phyloP scores from a whole-genome alignment of 2,329 filamentous ascomycete genomes.

The Aspergillus quadricinctus region DNA sequence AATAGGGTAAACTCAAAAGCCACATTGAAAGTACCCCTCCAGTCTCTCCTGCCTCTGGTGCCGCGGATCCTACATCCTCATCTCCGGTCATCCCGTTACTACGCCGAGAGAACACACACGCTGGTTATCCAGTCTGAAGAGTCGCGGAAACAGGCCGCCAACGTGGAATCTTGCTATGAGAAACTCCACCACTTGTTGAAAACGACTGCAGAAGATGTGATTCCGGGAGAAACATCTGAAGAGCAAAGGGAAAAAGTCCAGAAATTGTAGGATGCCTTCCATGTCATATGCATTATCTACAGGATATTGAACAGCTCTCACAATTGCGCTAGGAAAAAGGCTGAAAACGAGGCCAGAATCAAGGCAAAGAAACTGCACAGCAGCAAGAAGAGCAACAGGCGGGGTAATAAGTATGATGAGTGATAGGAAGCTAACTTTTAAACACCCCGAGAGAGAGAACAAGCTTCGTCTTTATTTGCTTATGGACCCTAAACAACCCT shows the following conservation, averaged over 20 bases:
- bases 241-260: conserved; percentile 54
- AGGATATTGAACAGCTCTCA: conserved; percentile 5
- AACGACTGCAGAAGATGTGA: conserved; percentile 45
- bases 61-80: conserved; percentile 51
- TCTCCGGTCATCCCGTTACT: conserved; percentile 52
- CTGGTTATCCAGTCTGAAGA: conserved; percentile 62
- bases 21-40: conserved; percentile 55
- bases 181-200: conserved; percentile 54
- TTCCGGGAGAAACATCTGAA: conserved; percentile 58
- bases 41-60: conserved; percentile 50
- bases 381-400: conserved; percentile 56
- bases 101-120: conserved; percentile 48
- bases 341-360: conserved; percentile 55
- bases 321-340: conserved; percentile 46
- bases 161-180: conserved; percentile 56
- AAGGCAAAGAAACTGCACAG: conserved; percentile 58
- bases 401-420: conserved; percentile 37
- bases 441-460: conserved; percentile 5
- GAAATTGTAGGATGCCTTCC: conserved; percentile 41
- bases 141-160: conserved; percentile 57
- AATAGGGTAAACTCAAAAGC: conserved; percentile 63
- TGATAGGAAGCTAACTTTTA: conserved; percentile 24
- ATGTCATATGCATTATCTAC: neutral
- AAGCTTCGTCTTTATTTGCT: neutral
- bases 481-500: conserved; percentile 6